Conservation (phyloP, 306 rosid genomes). For the Dryas octopetala region DNA sequence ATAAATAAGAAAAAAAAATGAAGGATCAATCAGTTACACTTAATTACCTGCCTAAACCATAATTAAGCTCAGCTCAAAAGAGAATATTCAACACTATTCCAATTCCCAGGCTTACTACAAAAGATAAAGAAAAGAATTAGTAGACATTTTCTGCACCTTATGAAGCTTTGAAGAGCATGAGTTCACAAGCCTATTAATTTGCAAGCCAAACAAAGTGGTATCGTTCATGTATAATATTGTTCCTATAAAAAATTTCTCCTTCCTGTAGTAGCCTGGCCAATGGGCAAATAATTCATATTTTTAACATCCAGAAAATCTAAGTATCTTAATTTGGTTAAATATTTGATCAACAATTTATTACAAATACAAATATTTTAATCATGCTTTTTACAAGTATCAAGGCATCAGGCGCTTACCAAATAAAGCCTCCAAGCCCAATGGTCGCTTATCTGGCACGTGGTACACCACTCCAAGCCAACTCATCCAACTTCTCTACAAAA, state of each 20-base stretch:
- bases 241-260: background rate
- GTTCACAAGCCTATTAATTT: background rate
- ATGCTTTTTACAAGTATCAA: background rate
- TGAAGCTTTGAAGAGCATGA: too few species aligned
- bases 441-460: conserved; percentile 77
- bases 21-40: too few species aligned
- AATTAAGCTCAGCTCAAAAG: too few species aligned
- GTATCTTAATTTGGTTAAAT: background rate
- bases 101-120: too few species aligned
- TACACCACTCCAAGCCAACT: conserved; percentile 93
- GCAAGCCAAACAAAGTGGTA: background rate
- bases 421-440: conserved; percentile 83
- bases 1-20: too few species aligned
- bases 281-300: background rate
- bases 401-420: conserved; percentile 59
- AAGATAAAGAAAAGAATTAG: too few species aligned
- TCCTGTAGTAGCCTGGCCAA: background rate
- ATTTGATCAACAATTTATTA: background rate
- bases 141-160: background rate
- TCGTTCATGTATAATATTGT: background rate
- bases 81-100: too few species aligned
- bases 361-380: background rate
- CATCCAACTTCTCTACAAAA: conserved; percentile 81
- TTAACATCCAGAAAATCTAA: background rate
- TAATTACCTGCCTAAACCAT: too few species aligned